Evolutionary conservation across 768 basidiomycete species (phyloP).

Genomic region (Pholiota microspora): DNA sequence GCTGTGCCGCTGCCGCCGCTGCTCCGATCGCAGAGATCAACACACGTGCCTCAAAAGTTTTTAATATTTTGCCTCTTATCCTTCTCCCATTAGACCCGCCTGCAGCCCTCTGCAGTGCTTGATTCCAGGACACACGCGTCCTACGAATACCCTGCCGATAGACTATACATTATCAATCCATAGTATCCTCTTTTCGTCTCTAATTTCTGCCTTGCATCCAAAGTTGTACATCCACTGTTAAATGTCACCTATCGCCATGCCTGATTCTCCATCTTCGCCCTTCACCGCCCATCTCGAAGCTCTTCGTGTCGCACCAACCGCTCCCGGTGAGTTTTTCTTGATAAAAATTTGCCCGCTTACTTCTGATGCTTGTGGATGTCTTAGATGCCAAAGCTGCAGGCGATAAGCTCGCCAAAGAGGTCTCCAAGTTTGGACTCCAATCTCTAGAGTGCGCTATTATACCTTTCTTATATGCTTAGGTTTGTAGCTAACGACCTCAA

Average conservation of each 20-base stretch:
- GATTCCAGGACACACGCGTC: background rate
- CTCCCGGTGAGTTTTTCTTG: conserved; percentile 47
- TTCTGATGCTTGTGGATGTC: conserved; percentile 11
- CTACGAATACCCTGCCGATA: background rate
- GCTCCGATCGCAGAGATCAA: background rate
- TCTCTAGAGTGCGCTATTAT: conserved; percentile 50
- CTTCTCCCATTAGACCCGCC: background rate
- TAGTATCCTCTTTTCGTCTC: conserved; percentile 11
- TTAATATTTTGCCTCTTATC: background rate
- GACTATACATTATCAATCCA: conserved; percentile 2
- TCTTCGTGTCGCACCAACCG: conserved; percentile 58
- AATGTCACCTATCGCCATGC: conserved; percentile 58
- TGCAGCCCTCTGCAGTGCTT: background rate
- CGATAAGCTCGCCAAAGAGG: conserved; percentile 73
- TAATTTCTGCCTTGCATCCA: conserved; percentile 8
- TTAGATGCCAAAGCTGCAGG: conserved; percentile 83
- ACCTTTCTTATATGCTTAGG: background rate
- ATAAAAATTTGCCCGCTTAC: background rate
- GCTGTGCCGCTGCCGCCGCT: background rate
- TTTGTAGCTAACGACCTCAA: conserved; percentile 7
- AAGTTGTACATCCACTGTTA: conserved; percentile 23
- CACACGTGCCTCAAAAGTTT: conserved; percentile 8
- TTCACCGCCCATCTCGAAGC: conserved; percentile 50
- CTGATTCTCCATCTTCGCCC: conserved; percentile 37
- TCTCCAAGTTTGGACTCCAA: conserved; percentile 61